These are phyloP conservation scores for Blastocystis sp. DNA, from an alignment of 352 stramenopile genomes.

Conservation along the genomic window DNA sequence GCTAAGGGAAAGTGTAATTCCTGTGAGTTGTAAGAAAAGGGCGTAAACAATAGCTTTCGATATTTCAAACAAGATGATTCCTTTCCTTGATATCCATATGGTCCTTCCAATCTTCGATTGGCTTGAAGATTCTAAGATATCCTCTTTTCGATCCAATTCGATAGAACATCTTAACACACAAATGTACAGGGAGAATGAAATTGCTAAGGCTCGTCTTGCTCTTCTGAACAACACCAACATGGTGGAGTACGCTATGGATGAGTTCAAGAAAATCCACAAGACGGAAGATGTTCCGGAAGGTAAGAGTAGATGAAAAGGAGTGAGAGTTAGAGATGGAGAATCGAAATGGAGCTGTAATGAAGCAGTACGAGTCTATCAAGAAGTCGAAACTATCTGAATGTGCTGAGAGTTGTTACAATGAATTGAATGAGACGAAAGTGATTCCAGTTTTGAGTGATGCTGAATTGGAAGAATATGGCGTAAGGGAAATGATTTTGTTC, in stretches of 20 bases:
- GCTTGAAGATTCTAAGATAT: conserved; percentile 22
- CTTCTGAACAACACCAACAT: not conserved
- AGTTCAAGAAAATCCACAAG: not conserved
- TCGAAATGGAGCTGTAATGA: not conserved
- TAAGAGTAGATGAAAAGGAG: not conserved
- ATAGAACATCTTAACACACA: not conserved
- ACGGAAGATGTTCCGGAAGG: not conserved
- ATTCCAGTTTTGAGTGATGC: not conserved
- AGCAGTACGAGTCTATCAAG: not conserved
- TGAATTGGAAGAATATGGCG: not conserved
- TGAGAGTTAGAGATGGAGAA: not conserved
- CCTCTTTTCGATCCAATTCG: not conserved
- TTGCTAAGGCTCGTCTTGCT: not conserved
- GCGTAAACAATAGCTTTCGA: not conserved
- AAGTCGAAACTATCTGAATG: not conserved
- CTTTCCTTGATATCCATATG: not conserved
- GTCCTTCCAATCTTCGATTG: conserved; percentile 1
- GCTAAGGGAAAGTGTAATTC: not conserved
- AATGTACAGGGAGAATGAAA: conserved; percentile 16
- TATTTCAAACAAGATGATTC: not conserved
- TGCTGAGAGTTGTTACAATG: not conserved
- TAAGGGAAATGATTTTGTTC: not conserved
- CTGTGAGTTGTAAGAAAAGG: not conserved
- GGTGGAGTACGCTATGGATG: not conserved
- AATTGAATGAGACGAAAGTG: not conserved